Conservation (phyloP, 2,329 filamentous ascomycete genomes). For the Ascochyta fabae region DNA sequence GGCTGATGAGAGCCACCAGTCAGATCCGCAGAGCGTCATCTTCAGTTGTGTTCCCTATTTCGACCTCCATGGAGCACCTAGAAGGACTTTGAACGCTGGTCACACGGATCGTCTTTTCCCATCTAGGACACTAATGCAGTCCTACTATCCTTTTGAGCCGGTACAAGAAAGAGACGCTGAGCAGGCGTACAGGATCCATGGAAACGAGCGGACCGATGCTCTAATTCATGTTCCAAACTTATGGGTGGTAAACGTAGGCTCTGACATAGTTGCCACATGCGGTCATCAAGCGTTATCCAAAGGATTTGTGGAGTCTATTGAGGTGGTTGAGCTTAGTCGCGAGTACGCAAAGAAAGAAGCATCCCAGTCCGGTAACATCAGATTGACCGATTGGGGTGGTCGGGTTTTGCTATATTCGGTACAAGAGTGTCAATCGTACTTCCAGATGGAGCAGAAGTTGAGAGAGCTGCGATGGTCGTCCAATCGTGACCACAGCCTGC, state of each 20-base stretch:
- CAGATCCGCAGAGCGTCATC: slow-evolving; percentile 32
- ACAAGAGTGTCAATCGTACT: slow-evolving; percentile 35
- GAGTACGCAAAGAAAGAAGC: neutral
- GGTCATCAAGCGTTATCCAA: slow-evolving; percentile 29
- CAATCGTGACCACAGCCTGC: slow-evolving; percentile 1
- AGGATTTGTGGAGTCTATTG: slow-evolving; percentile 39
- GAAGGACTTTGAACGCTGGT: neutral
- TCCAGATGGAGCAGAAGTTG: slow-evolving; percentile 40
- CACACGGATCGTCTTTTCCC: slow-evolving; percentile 23
- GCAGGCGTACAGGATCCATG: slow-evolving; percentile 37
- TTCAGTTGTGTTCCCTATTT: slow-evolving; percentile 43
- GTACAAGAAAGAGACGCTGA: slow-evolving; percentile 40
- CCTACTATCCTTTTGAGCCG: slow-evolving; percentile 42
- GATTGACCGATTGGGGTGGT: slow-evolving; percentile 31
- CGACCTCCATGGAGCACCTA: slow-evolving; percentile 19
- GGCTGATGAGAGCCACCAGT: slow-evolving; percentile 29
- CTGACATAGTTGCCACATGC: slow-evolving; percentile 35
- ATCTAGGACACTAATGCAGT: slow-evolving; percentile 39
- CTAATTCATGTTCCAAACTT: slow-evolving; percentile 40
- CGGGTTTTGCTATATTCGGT: slow-evolving; percentile 30
- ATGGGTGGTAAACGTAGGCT: slow-evolving; percentile 42
- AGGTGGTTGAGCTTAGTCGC: slow-evolving; percentile 9
- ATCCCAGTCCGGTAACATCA: slow-evolving; percentile 21
- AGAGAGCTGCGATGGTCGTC: slow-evolving; percentile 23
- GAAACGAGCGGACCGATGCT: slow-evolving; percentile 18